Percentiles rank a stretch among this genome's conserved stretches.
Evolutionary conservation across 2,329 filamentous ascomycete genomes (phyloP).

Genomic region (Venturia pyrina): DNA sequence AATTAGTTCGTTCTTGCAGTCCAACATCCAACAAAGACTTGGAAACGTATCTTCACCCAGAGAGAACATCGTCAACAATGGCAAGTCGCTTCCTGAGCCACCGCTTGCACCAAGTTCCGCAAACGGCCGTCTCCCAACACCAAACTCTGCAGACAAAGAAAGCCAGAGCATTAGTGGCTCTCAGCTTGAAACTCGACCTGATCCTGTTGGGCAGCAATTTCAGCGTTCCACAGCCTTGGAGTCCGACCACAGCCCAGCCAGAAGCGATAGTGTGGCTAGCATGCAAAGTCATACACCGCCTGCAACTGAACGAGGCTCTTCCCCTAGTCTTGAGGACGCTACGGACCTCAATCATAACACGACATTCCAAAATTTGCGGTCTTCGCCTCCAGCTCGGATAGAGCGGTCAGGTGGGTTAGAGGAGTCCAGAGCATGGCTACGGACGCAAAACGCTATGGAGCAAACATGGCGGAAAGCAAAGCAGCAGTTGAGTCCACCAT

Average conservation of each 20-base stretch:
- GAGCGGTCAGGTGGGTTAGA: neutral
- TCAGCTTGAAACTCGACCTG: neutral
- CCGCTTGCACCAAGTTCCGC: conserved; percentile 1
- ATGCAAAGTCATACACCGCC: conserved; percentile 6
- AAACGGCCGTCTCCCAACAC: conserved; percentile 10
- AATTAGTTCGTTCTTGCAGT: neutral
- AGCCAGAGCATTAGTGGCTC: neutral
- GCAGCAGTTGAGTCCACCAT: neutral
- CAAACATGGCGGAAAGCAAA: conserved; percentile 7
- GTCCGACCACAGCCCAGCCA: neutral
- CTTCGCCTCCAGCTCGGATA: neutral
- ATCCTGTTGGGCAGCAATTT: neutral
- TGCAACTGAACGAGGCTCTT: neutral
- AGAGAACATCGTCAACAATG: neutral
- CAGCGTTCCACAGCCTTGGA: neutral
- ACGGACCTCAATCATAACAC: neutral
- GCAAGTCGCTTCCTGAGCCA: neutral
- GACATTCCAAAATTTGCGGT: neutral
- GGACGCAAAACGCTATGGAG: neutral
- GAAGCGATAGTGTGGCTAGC: conserved; percentile 7
- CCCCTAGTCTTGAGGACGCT: neutral
- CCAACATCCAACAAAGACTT: neutral
- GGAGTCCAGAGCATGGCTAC: neutral
- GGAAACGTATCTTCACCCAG: neutral
- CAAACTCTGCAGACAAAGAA: conserved; percentile 2